Evolutionary conservation across 805 yeast species (phyloP).

Genomic region (Pichia gijzeniarum): DNA sequence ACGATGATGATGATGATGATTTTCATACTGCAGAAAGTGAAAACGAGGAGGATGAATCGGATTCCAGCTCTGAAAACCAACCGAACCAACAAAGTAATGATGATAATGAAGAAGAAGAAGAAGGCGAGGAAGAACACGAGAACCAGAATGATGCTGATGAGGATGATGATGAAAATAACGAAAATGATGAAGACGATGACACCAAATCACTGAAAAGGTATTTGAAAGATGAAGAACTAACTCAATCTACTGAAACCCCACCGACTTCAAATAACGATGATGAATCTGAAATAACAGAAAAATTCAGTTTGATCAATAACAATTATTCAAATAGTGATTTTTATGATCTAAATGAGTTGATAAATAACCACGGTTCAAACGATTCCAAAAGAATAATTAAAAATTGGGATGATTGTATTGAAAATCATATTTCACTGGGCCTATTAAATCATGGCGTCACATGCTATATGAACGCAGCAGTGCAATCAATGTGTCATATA

Average conservation of each 20-base stretch:
- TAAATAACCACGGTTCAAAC: conserved; percentile 59
- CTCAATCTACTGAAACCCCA: conserved; percentile 23
- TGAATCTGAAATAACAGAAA: conserved; percentile 21
- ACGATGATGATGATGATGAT: conserved; percentile 24
- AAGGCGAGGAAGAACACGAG: conserved; percentile 27
- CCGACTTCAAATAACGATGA: conserved; percentile 20
- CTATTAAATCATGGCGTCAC: conserved; percentile 89
- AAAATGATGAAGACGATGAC: conserved; percentile 26
- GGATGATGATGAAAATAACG: conserved; percentile 1
- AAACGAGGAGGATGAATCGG: neutral
- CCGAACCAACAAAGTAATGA: neutral
- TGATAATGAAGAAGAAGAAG: conserved; percentile 8
- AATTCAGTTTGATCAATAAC: conserved; percentile 16
- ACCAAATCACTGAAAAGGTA: conserved; percentile 22
- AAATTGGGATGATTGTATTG: conserved; percentile 57
- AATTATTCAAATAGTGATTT: conserved; percentile 34
- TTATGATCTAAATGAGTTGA: conserved; percentile 51
- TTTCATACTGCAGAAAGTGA: conserved; percentile 14
- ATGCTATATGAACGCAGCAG: conserved; percentile 93
- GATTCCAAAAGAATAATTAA: conserved; percentile 53
- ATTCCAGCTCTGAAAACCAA: neutral
- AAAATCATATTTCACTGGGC: conserved; percentile 58
- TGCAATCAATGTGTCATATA: conserved; percentile 83
- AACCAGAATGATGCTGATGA: neutral
- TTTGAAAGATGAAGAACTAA: conserved; percentile 26